Evolutionary conservation across 306 rosid genomes (phyloP).

Genomic region (Fragaria iinumae): DNA sequence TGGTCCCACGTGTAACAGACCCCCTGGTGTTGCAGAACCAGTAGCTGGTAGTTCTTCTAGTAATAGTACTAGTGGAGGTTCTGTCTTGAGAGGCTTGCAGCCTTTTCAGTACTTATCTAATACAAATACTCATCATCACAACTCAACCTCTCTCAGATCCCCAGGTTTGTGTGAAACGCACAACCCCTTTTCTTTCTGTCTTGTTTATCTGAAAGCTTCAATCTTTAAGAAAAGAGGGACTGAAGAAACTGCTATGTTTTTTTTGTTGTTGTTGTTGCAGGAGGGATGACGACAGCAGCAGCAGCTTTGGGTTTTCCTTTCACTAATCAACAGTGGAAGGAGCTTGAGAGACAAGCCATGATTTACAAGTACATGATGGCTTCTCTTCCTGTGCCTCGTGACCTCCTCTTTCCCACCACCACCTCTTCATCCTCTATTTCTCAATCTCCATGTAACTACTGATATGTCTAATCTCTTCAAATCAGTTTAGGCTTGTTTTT

Average conservation of each 20-base stretch:
- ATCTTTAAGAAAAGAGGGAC: conserved; percentile 13
- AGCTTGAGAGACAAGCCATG: conserved; percentile 84
- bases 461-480: neutral
- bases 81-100: conserved; percentile 44
- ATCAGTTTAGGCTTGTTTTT: neutral
- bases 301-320: conserved; percentile 57
- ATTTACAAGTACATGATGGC: conserved; percentile 84
- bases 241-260: conserved; percentile 22
- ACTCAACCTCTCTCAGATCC: conserved; percentile 36
- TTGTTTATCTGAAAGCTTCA: conserved; percentile 15
- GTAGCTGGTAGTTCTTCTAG: conserved; percentile 25
- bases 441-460: conserved; percentile 33
- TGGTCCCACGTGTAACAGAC: conserved; percentile 53
- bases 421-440: conserved; percentile 24
- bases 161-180: conserved; percentile 40
- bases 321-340: conserved; percentile 76
- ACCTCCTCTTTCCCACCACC: conserved; percentile 43
- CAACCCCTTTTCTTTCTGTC: neutral
- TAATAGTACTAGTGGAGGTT: conserved; percentile 21
- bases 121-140: conserved; percentile 25
- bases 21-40: conserved; percentile 17
- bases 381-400: conserved; percentile 64
- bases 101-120: conserved; percentile 43
- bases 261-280: conserved; percentile 29
- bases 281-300: conserved; percentile 44